Evolutionary conservation across 208 protist genomes (phyloP), one percentile per base, ranked within the genome.

Genomic region (Lotmaria passim): DNA sequence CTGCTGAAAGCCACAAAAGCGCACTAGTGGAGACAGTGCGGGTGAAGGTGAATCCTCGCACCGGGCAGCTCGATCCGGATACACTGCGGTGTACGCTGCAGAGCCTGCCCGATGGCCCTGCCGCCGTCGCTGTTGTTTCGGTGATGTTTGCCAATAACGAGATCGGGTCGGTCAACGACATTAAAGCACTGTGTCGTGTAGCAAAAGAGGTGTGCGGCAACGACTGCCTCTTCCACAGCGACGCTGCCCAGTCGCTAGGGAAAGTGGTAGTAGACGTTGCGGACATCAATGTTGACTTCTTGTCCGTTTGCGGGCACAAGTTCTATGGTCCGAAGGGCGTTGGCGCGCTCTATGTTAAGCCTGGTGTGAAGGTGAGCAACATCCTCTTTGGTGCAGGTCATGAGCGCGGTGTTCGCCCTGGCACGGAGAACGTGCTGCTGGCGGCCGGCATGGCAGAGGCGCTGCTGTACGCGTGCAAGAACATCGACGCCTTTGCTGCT

Each of bases 261-360:
- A 99, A 99, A 79, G 94, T 99, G 15, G 83, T 83, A 17, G 84
- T 99, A 8, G 78, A 99, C 82, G 96, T 99, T 0, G 87, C 90
- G 46, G 47, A 87, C 8, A 84, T 92, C 73, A 78, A 89, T 10
- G 93, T 99, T 39, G 98, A 99, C 85, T 63, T 98, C 0, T 75
- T 99, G 39, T 98, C 97, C 4, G 95, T 99, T 19, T 97, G 86
- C 51, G 97, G 93, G 7, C 99, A 99, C 81, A 99, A 99, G 76
- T 90, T 99, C 34, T 98, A 99, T 80, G 98, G 95, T 0, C 98
- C 98, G 23, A 99, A 99, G 56, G 95, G 95, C 44, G 66, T 85
- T 3, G 92, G 89, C 7, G 87, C 87, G 1, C 74, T 97, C 4
- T 95, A 89, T 69, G 76, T 94, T n/a, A 77, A 69, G 30, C 65